These are phyloP conservation scores for Microsporum ferrugineum DNA, from an alignment of 2,329 filamentous ascomycete species.

Conservation along the genomic window DNA sequence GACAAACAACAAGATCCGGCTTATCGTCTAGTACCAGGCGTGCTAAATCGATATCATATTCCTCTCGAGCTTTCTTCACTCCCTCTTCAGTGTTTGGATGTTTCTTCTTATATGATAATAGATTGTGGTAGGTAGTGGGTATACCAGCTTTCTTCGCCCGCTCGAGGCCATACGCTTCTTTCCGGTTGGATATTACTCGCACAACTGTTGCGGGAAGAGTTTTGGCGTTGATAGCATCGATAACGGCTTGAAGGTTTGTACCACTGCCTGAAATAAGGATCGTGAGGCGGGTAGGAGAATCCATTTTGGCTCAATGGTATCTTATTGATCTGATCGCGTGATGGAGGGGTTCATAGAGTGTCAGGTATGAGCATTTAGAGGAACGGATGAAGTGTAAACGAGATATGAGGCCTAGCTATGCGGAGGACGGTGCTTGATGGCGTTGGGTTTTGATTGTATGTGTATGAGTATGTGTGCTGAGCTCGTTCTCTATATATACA, in stretches of 20 bases:
- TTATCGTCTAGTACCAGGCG: conserved; percentile 51
- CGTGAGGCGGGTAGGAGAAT: conserved; percentile 42
- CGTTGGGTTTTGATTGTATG: too few species aligned
- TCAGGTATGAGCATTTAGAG: too few species aligned
- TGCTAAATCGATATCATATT: conserved; percentile 67
- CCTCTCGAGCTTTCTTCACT: conserved; percentile 44
- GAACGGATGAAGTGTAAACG: too few species aligned
- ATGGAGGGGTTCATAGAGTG: background rate
- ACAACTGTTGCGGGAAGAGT: conserved; percentile 44
- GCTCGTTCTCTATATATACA: too few species aligned
- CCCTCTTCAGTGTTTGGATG: conserved; percentile 56
- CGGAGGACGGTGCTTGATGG: too few species aligned
- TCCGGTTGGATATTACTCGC: conserved; percentile 55
- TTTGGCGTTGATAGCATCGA: conserved; percentile 45
- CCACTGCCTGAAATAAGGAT: conserved; percentile 64
- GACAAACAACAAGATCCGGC: conserved; percentile 67
- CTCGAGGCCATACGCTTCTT: conserved; percentile 52
- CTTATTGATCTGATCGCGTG: background rate
- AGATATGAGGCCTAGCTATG: too few species aligned
- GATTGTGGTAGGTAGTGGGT: conserved; percentile 69
- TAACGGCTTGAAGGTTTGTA: conserved; percentile 68
- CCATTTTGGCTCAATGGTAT: background rate
- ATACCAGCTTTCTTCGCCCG: conserved; percentile 52
- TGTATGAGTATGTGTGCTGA: too few species aligned
- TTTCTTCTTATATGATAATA: conserved; percentile 41